Evolutionary conservation across 441 rosid species (phyloP), one percentile per base, ranked within the genome.

Genomic region (Hypseocharis bilobata): DNA sequence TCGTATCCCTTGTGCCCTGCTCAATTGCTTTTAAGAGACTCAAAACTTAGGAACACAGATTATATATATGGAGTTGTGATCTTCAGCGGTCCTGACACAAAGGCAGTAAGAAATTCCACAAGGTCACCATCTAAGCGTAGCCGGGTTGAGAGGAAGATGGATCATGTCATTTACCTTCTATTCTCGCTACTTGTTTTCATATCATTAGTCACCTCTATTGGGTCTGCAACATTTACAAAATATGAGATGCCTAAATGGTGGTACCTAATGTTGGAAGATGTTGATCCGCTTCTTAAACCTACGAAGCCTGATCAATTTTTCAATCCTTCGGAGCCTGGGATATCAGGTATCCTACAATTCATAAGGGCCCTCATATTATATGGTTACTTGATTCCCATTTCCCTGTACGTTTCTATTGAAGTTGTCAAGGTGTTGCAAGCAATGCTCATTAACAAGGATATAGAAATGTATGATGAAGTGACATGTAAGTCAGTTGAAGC

Each of bases 181-280:
- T 94, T 94, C 75, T 57, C 79, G n/a, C 7, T 83, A 54, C 70
- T 94, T 60, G 86, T 94, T 77, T 63, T 84, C 61, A 71, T 94
- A 65, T 83, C 96, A 3, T 25, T 81, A 40, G 45, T 88, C 22
- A 96, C 98, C 19, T 87, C 98, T 0, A 64, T 89, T 65, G 78
- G 83, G 69, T 94, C 91, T 52, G 96, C 94, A 38, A 76, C 91
- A 55, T 74, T 75, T 52, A 94, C 91, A 0, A 81, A 80, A 47
- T 76, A 87, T n/a, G 96, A 91, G 72, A 89, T 91, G 96, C 85
- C 71, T 62, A 86, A 96, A 77, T 94, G 99, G 99, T 94, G 88
- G 59, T 54, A 54, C 59, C 59, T 54, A 25, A 25, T 54, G 59
- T 71, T 70, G 63, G 72, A 71, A 62, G 59, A 69, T 0, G 36